Base-by-base conservation (phyloP, 306 rosid species). In the Nissolia schottii region DNA sequence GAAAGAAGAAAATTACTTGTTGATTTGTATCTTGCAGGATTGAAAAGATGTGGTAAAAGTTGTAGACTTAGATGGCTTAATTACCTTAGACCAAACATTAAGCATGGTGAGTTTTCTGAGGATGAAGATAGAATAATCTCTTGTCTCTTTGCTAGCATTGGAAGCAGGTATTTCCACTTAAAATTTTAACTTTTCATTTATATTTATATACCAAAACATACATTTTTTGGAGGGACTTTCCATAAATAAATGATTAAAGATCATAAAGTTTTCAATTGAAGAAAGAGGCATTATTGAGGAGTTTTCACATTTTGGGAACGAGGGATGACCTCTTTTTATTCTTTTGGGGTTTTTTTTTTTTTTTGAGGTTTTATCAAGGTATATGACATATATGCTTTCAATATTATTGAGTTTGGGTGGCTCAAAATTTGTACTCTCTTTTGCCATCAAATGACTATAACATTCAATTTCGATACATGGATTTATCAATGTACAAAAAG, bases 1-100 rank as follows among this genome's bases (percentile, higher is more conserved):
- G n/a, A 24, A 67, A 70, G n/a, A n/a, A n/a, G n/a, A n/a, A n/a
- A n/a, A n/a, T n/a, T 69, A 2, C 32, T 1, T 64, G 3, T 41
- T 55, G 12, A 18, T 71, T 77, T 69, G 4, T 41, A 20, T 43
- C 48, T 49, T 9, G 15, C 84, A 89, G 95, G 91, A 58, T 83
- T 89, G 13, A 86, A 37, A 84, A 85, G 95, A 71, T 89, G 95
- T 74, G 95, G 95, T 37, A 89, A 89, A 73, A 89, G 95, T 53
- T 89, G 95, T 58, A 84, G 95, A 77, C 54, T 89, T 5, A 85
- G 95, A 75, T 89, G 95, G 95, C 86, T 89, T 13, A 89, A 89
- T 83, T 89, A 89, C 86, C 86, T 89, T 16, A 81, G 95, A 40
- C 95, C 95, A 67, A 76, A 89, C 75, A 83, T 89, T 59, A 86